Evolutionary conservation across 208 protist species (phyloP).

Genomic region (Trypanosoma platydactyli): DNA sequence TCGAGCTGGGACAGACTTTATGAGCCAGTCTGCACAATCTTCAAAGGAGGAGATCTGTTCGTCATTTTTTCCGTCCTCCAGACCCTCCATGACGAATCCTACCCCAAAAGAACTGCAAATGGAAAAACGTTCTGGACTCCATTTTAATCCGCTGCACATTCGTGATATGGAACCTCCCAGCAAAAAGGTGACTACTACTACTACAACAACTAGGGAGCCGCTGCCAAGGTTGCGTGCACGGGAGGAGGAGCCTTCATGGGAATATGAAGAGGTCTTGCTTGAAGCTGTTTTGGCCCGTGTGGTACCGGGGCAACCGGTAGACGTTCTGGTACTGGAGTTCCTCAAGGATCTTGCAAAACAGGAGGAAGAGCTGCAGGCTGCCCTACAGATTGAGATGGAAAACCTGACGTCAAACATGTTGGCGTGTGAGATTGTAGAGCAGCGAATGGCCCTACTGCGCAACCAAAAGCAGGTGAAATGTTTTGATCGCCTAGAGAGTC

Average conservation of each 20-base stretch:
- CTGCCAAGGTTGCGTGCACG: background rate
- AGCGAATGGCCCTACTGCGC: constrained; percentile 4
- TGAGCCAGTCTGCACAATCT: background rate
- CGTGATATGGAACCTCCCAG: constrained; percentile 20
- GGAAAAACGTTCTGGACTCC: constrained; percentile 5
- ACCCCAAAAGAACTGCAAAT: background rate
- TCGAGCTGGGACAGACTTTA: background rate
- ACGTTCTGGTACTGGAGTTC: constrained; percentile 5
- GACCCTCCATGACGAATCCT: too few species aligned
- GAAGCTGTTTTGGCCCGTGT: constrained; percentile 8
- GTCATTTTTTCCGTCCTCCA: background rate
- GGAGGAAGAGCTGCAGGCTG: constrained; percentile 8
- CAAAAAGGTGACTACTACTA: background rate
- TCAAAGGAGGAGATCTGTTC: background rate
- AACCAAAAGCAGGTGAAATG: constrained; percentile 9
- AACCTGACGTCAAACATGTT: constrained; percentile 17
- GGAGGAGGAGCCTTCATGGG: constrained; percentile 10
- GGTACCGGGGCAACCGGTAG: constrained; percentile 2
- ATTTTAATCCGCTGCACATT: constrained; percentile 21
- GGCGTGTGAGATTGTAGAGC: constrained; percentile 13
- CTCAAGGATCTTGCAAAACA: constrained; percentile 10
- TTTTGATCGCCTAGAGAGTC: constrained; percentile 16
- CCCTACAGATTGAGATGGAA: constrained; percentile 15
- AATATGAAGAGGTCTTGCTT: constrained; percentile 14
- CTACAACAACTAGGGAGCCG: background rate